Percentiles rank a stretch among this genome's conserved stretches.
These are phyloP conservation scores for Calendula officinalis DNA, from an alignment of 129 eudicot species.

Conservation along the genomic window DNA sequence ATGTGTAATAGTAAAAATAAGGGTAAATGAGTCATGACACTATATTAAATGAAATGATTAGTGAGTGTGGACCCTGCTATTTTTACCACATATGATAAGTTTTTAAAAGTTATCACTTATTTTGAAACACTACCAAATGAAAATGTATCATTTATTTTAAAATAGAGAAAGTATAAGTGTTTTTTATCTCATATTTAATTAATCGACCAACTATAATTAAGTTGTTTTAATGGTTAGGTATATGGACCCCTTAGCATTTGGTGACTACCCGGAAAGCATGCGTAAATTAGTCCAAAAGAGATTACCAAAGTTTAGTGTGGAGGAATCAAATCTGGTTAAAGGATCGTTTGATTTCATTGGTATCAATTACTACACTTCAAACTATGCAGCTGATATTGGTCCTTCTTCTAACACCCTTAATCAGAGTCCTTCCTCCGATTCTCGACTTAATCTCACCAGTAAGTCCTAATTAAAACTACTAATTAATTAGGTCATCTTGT, in stretches of 20 bases:
- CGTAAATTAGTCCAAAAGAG: slow-evolving; percentile 19
- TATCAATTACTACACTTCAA: slow-evolving; percentile 36
- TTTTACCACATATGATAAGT: too few relatives aligned
- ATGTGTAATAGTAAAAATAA: too few relatives aligned
- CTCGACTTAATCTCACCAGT: slow-evolving; percentile 15
- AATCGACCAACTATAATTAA: background rate
- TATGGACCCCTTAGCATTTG: slow-evolving; percentile 36
- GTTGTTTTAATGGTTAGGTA: slow-evolving; percentile 16
- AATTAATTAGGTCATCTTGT: background rate
- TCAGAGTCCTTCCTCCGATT: slow-evolving; percentile 26
- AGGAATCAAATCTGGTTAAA: slow-evolving; percentile 28
- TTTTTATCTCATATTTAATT: background rate
- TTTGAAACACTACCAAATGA: too few relatives aligned
- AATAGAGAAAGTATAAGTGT: too few relatives aligned
- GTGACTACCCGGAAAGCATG: slow-evolving; percentile 37
- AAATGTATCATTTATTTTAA: too few relatives aligned
- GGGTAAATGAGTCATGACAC: too few relatives aligned
- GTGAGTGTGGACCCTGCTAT: too few relatives aligned
- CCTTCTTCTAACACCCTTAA: slow-evolving; percentile 3
- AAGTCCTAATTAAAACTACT: background rate
- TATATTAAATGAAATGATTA: too few relatives aligned
- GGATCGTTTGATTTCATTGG: slow-evolving; percentile 41
- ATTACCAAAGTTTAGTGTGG: slow-evolving; percentile 31
- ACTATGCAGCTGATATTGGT: slow-evolving; percentile 14
- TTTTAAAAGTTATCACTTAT: too few relatives aligned